A percentile compares a stretch with the other conserved stretches of the same genome.
Conservation (phyloP, 805 yeast genomes). For the Grigorovia humatica region DNA sequence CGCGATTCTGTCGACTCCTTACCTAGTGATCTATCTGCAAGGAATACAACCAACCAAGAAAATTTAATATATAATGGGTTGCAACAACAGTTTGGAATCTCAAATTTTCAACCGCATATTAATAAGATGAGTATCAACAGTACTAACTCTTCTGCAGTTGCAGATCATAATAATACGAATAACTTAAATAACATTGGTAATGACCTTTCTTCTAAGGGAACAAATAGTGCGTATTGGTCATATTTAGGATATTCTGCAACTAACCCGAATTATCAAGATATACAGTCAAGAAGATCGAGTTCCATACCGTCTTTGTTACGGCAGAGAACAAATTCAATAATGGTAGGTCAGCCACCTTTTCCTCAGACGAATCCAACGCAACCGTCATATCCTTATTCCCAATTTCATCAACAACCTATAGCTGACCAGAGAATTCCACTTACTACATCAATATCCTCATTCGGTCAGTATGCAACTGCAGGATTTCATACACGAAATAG, state of each 20-base stretch:
- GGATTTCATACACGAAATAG: conserved; percentile 25
- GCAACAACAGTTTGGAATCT: background rate
- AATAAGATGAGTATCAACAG: background rate
- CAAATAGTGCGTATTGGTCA: conserved; percentile 16
- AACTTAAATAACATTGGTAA: background rate
- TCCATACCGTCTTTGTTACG: conserved; percentile 22
- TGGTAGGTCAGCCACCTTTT: conserved; percentile 8
- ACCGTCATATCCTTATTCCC: conserved; percentile 20
- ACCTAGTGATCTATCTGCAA: conserved; percentile 22
- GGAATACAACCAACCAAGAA: conserved; percentile 12
- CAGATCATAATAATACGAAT: conserved; percentile 4
- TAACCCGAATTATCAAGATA: conserved; percentile 11
- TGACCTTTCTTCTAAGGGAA: conserved; percentile 1
- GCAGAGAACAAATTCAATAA: conserved; percentile 13
- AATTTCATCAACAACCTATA: conserved; percentile 16
- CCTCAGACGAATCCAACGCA: conserved; percentile 7
- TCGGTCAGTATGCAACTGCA: conserved; percentile 17
- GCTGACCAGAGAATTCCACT: background rate
- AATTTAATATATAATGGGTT: conserved; percentile 12
- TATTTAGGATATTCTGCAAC: conserved; percentile 10
- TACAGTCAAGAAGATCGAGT: conserved; percentile 17
- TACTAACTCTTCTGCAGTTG: conserved; percentile 1
- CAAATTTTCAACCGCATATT: background rate
- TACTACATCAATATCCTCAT: conserved; percentile 11
- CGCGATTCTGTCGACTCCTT: conserved; percentile 26